Conservation (phyloP, 2,329 filamentous ascomycete genomes). For the Lecanoromycetidae sp. region DNA sequence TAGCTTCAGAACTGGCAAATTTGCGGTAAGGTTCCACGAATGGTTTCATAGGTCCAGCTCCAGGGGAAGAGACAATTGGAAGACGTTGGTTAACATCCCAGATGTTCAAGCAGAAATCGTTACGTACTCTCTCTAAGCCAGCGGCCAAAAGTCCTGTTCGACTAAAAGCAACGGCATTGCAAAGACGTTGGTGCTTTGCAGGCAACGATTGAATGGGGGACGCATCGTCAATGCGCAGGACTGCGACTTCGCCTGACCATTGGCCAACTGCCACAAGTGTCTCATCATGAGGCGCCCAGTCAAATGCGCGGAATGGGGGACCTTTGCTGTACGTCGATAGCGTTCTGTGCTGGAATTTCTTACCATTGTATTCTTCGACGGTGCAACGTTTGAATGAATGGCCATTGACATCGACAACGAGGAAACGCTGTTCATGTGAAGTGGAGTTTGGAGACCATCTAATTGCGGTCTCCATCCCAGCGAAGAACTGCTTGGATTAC, state of each 20-base stretch:
- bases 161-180: constrained; percentile 53
- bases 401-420: constrained; percentile 48
- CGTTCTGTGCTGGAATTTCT: constrained; percentile 39
- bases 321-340: constrained; percentile 43
- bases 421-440: constrained; percentile 40
- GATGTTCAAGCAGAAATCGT: constrained; percentile 53
- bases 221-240: constrained; percentile 43
- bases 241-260: constrained; percentile 48
- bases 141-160: constrained; percentile 45
- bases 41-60: constrained; percentile 23
- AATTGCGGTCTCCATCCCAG: constrained; percentile 51
- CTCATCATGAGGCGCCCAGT: constrained; percentile 50
- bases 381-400: constrained; percentile 48
- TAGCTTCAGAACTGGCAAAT: constrained; percentile 48
- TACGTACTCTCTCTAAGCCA: constrained; percentile 50
- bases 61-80: constrained; percentile 21
- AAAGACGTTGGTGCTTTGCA: constrained; percentile 50
- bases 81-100: constrained; percentile 47
- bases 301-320: constrained; percentile 51
- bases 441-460: constrained; percentile 50
- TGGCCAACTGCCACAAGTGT: constrained; percentile 48
- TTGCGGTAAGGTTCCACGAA: constrained; percentile 43
- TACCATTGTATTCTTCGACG: constrained; percentile 31
- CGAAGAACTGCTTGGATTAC: too few species aligned
- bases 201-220: constrained; percentile 39